Conservation (phyloP, 2,329 filamentous ascomycete species). For the Aaosphaeria pasadenensis region DNA sequence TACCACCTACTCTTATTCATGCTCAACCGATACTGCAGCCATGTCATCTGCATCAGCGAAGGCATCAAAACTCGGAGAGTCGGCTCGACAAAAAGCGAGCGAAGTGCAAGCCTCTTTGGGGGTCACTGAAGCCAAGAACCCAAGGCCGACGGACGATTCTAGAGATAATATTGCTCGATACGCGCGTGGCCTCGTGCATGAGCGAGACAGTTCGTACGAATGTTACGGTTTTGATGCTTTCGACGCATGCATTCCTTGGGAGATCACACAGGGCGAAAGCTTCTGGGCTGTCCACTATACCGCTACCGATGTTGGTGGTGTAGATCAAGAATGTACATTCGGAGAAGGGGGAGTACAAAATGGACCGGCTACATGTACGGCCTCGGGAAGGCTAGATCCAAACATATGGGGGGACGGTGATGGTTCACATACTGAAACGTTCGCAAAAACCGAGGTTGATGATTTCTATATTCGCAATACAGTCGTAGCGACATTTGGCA, state of each 20-base stretch:
- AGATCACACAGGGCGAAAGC: constrained; percentile 8
- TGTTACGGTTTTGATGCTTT: constrained; percentile 4
- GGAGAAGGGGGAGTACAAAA: constrained; percentile 5
- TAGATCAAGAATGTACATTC: constrained; percentile 9
- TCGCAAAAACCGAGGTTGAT: constrained; percentile 7
- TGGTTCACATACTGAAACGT: constrained; percentile 5
- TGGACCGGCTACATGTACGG: constrained; percentile 9
- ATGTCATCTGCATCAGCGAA: constrained; percentile 1
- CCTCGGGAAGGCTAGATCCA: constrained; percentile 5
- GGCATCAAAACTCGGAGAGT: neutral
- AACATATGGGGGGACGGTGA: constrained; percentile 5
- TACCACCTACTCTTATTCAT: constrained; percentile 6
- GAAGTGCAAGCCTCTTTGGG: neutral
- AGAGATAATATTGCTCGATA: neutral
- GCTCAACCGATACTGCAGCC: constrained; percentile 2
- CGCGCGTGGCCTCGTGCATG: neutral
- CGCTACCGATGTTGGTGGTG: neutral
- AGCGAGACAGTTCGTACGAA: constrained; percentile 1
- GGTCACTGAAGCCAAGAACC: neutral
- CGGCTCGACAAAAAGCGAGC: neutral
- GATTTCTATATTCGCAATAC: constrained; percentile 5
- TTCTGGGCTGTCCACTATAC: constrained; percentile 10
- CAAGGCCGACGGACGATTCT: neutral
- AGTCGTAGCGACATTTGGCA: constrained; percentile 5
- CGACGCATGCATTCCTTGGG: constrained; percentile 9